phyloP scores from a whole-genome alignment of 2,329 filamentous ascomycete species.

The Sporothrix phasma region DNA sequence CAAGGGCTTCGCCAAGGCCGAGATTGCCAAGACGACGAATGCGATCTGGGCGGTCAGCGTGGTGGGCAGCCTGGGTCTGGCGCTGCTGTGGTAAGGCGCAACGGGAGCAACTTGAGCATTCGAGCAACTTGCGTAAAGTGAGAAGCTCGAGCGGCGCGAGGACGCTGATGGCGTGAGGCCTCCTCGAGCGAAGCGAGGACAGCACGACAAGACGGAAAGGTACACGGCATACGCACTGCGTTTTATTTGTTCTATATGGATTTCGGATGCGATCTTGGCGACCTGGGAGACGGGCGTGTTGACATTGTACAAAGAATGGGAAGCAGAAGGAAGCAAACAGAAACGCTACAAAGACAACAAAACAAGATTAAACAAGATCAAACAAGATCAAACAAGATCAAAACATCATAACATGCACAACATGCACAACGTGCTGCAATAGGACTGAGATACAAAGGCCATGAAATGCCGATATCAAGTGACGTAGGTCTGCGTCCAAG shows the following conservation, averaged over 20 bases:
- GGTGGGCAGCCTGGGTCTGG: conserved; percentile 36
- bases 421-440: too few species aligned
- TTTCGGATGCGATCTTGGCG: not conserved
- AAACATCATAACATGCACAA: not conserved
- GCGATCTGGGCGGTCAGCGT: conserved; percentile 39
- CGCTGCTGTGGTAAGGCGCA: conserved; percentile 32
- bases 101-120: too few species aligned
- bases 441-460: too few species aligned
- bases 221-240: not conserved
- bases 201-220: not conserved
- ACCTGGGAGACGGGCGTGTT: not conserved
- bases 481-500: too few species aligned
- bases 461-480: too few species aligned
- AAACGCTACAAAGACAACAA: not conserved
- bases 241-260: not conserved
- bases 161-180: too few species aligned
- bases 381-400: conserved; percentile 3
- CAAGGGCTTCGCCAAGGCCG: conserved; percentile 39
- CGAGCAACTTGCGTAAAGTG: too few species aligned
- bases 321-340: not conserved
- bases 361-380: not conserved
- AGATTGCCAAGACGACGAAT: conserved; percentile 38
- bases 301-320: not conserved
- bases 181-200: too few species aligned
- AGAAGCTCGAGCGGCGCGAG: too few species aligned